These are phyloP conservation scores for Bisporella sp. DNA, from an alignment of 2,329 filamentous ascomycete species.

Conservation along the genomic window DNA sequence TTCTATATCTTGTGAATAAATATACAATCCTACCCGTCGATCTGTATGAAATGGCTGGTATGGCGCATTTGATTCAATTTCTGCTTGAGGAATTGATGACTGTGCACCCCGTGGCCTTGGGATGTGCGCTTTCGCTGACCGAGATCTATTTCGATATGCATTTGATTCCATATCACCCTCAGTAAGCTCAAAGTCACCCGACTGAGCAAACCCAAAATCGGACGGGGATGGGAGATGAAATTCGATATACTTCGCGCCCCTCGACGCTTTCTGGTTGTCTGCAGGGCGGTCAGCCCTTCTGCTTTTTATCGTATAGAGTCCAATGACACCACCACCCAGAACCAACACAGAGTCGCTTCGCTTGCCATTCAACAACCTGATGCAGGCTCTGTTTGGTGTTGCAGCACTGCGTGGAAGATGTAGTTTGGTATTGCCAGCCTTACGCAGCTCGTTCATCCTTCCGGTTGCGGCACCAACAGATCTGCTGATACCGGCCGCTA, in stretches of 20 bases:
- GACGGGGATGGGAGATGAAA: conserved; percentile 58
- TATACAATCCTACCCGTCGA: conserved; percentile 69
- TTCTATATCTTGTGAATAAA: conserved; percentile 39
- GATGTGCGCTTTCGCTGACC: conserved; percentile 30
- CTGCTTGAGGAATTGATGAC: conserved; percentile 66
- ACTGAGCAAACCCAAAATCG: conserved; percentile 46
- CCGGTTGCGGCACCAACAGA: conserved; percentile 66
- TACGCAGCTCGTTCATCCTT: conserved; percentile 62
- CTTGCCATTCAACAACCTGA: conserved; percentile 58
- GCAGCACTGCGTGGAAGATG: conserved; percentile 53
- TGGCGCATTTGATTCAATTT: conserved; percentile 92
- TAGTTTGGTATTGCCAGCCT: conserved; percentile 69
- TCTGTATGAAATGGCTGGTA: conserved; percentile 97
- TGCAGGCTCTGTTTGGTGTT: conserved; percentile 50
- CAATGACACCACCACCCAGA: conserved; percentile 57
- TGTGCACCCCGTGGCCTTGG: conserved; percentile 36
- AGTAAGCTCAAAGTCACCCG: conserved; percentile 22
- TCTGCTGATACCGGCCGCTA: conserved; percentile 67
- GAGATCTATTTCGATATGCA: conserved; percentile 30
- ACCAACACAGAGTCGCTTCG: conserved; percentile 57
- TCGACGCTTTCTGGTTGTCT: conserved; percentile 48
- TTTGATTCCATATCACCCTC: conserved; percentile 16
- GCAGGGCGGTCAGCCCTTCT: conserved; percentile 44
- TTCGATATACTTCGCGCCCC: conserved; percentile 37
- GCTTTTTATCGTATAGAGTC: conserved; percentile 45